Percentiles rank a stretch among this genome's conserved stretches.
These are phyloP conservation scores for Didymella keratinophila DNA, from an alignment of 2,329 filamentous ascomycete species.

Conservation along the genomic window DNA sequence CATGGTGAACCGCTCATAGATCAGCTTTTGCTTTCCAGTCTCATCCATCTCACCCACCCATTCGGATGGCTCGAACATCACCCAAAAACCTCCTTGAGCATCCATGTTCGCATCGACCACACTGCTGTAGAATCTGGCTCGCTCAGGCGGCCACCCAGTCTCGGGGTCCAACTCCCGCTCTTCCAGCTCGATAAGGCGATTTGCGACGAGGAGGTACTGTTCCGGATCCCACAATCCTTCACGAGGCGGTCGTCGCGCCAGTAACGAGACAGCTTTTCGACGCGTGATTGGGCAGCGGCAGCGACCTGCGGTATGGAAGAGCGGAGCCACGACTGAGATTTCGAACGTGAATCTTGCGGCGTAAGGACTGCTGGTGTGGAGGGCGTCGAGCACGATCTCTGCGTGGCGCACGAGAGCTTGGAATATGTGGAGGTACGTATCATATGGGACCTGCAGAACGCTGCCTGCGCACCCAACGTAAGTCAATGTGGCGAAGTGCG, in stretches of 20 bases:
- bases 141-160: slow-evolving; percentile 30
- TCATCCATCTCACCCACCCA: slow-evolving; percentile 12
- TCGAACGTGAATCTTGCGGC: slow-evolving; percentile 28
- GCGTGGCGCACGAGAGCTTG: slow-evolving; percentile 29
- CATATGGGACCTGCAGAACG: slow-evolving; percentile 20
- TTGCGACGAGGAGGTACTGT: slow-evolving; percentile 23
- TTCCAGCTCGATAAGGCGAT: slow-evolving; percentile 33
- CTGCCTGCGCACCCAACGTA: slow-evolving; percentile 24
- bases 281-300: slow-evolving; percentile 32
- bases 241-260: slow-evolving; percentile 25
- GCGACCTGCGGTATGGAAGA: slow-evolving; percentile 21
- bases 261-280: slow-evolving; percentile 29
- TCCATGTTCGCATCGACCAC: slow-evolving; percentile 34
- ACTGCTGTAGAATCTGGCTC: slow-evolving; percentile 24
- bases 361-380: slow-evolving; percentile 5
- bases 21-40: slow-evolving; percentile 1
- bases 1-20: slow-evolving; percentile 7
- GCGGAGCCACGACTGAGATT: slow-evolving; percentile 19
- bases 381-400: slow-evolving; percentile 28
- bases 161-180: slow-evolving; percentile 30
- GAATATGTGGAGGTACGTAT: slow-evolving; percentile 29
- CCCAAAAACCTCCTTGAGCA: slow-evolving; percentile 30
- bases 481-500: slow-evolving; percentile 22
- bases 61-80: slow-evolving; percentile 10
- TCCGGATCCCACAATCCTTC: slow-evolving; percentile 36